A percentile compares a stretch with the other conserved stretches of the same genome.
These are phyloP conservation scores for Arthrocladium fulminans DNA, from an alignment of 2,329 filamentous ascomycete species.

Conservation along the genomic window DNA sequence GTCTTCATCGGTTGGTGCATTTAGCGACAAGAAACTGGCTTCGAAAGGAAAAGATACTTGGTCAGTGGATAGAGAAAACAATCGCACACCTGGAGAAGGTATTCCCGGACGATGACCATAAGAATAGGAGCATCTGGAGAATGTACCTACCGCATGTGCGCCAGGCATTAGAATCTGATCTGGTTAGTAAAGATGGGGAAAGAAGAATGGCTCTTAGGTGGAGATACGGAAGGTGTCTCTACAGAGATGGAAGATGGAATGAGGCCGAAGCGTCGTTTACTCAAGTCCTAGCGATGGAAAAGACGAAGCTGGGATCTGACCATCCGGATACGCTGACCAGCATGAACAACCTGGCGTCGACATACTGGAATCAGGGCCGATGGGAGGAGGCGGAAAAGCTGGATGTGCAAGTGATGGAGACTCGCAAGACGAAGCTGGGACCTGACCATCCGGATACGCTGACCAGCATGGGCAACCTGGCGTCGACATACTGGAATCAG, in stretches of 20 bases:
- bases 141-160: conserved; percentile 27
- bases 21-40: conserved; percentile 30
- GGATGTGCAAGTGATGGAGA: too few relatives aligned
- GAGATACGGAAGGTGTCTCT: conserved; percentile 38
- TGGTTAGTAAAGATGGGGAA: conserved; percentile 3
- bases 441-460: too few relatives aligned
- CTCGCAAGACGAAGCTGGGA: too few relatives aligned
- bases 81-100: conserved; percentile 21
- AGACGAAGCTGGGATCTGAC: conserved; percentile 12
- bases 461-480: too few relatives aligned
- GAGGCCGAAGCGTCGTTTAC: conserved; percentile 10
- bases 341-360: too few relatives aligned
- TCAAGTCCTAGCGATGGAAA: conserved; percentile 11
- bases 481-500: too few relatives aligned
- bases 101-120: conserved; percentile 17
- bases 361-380: too few relatives aligned
- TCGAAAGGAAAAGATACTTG: conserved; percentile 15
- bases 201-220: conserved; percentile 9
- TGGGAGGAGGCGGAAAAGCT: too few relatives aligned
- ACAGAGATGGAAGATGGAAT: conserved; percentile 56
- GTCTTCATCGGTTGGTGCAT: too few relatives aligned
- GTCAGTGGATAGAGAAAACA: conserved; percentile 15
- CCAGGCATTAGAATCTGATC: conserved; percentile 4
- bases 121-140: conserved; percentile 22
- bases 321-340: too few relatives aligned